Percentiles rank a stretch among this genome's conserved stretches.
These are phyloP conservation scores for Rhizomucor miehei DNA, from an alignment of 371 early-diverging fungal genomes.

Conservation along the genomic window DNA sequence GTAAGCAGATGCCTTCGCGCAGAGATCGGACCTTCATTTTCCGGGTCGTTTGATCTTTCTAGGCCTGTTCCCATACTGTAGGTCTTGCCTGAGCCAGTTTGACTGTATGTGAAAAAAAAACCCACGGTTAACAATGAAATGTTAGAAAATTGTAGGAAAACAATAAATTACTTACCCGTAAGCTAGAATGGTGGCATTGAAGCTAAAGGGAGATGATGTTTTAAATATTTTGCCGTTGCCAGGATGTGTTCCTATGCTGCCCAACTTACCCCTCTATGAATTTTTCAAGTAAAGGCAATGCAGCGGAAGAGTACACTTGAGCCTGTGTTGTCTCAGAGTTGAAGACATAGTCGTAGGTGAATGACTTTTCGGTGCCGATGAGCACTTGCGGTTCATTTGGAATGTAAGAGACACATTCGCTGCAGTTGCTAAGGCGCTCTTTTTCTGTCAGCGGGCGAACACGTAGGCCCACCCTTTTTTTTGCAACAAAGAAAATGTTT, in stretches of 20 bases:
- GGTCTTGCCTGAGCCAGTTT: conserved; percentile 61
- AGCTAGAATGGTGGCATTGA: conserved; percentile 28
- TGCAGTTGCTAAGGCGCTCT: conserved; percentile 69
- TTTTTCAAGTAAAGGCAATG: conserved; percentile 71
- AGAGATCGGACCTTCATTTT: conserved; percentile 28
- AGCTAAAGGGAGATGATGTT: conserved; percentile 78
- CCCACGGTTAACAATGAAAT: too few relatives aligned
- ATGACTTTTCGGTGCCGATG: conserved; percentile 70
- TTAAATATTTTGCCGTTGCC: not conserved
- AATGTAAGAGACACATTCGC: conserved; percentile 68
- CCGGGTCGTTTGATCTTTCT: conserved; percentile 34
- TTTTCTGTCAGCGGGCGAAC: conserved; percentile 78
- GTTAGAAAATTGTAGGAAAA: not conserved
- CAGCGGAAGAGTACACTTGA: conserved; percentile 67
- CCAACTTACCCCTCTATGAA: conserved; percentile 84
- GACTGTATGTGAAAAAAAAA: conserved; percentile 43
- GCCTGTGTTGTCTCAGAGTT: conserved; percentile 69
- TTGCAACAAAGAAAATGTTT: not conserved
- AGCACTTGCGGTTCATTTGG: conserved; percentile 64
- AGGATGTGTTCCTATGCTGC: conserved; percentile 1
- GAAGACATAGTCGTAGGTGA: conserved; percentile 88
- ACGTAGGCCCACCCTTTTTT: conserved; percentile 77
- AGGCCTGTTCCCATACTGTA: conserved; percentile 51
- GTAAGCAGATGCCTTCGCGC: too few relatives aligned
- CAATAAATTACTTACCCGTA: conserved; percentile 37